Conservation (phyloP, 140 eudicot genomes). For the Eryngium alpinum region DNA sequence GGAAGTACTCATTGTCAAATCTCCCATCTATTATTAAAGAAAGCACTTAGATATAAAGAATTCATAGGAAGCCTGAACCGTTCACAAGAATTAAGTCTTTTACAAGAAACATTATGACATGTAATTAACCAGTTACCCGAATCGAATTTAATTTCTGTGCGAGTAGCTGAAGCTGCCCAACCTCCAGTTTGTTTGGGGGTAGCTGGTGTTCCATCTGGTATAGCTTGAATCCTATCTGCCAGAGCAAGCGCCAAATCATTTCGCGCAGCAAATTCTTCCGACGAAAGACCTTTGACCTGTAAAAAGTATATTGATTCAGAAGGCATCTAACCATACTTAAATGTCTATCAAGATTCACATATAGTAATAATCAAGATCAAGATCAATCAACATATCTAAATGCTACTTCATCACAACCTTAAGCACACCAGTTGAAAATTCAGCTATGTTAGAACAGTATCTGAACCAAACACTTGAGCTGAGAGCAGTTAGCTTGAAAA, state of each 20-base stretch:
- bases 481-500: no score
- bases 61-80: neutral
- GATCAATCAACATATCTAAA: no score
- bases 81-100: neutral
- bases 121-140: conserved; percentile 42
- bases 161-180: conserved; percentile 80
- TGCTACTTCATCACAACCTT: no score
- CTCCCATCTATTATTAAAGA: conserved; percentile 51
- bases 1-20: conserved; percentile 79
- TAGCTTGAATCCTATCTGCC: conserved; percentile 87
- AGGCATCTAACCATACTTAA: neutral
- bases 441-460: no score
- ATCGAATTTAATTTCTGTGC: conserved; percentile 79
- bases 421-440: no score
- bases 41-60: conserved; percentile 10
- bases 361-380: no score
- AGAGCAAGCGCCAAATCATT: conserved; percentile 84
- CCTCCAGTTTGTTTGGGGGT: conserved; percentile 78
- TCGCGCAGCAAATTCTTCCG: conserved; percentile 83
- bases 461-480: no score
- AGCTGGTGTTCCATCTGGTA: conserved; percentile 93
- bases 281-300: conserved; percentile 95
- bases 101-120: neutral
- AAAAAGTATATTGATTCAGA: neutral
- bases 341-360: neutral